Percentiles rank a stretch among this genome's conserved stretches.
Evolutionary conservation across 1,284 basidiomycete species (phyloP).

Genomic region (Sanguinoderma infundibulare): DNA sequence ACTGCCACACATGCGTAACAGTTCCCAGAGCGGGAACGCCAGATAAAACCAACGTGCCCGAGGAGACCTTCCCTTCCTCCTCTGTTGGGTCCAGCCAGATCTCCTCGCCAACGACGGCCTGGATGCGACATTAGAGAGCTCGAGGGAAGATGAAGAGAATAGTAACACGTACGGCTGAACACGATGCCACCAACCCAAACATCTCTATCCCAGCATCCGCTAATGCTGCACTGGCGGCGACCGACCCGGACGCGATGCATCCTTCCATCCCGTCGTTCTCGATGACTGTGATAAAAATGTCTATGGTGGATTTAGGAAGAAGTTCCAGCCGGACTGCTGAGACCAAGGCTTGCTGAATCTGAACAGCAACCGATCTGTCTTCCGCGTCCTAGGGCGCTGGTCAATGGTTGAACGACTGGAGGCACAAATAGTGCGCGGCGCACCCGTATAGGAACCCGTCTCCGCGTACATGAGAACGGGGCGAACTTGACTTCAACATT

Average conservation of each 20-base stretch:
- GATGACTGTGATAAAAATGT: conserved; percentile 89
- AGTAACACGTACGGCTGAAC: conserved; percentile 66
- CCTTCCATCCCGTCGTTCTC: conserved; percentile 90
- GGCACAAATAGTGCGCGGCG: conserved; percentile 36
- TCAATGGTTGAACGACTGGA: conserved; percentile 13
- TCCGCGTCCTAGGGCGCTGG: conserved; percentile 80
- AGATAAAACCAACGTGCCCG: conserved; percentile 73
- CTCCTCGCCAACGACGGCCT: conserved; percentile 60
- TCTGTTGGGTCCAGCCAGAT: conserved; percentile 82
- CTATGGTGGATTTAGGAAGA: conserved; percentile 92
- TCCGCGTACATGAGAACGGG: conserved; percentile 82
- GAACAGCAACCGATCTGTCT: conserved; percentile 81
- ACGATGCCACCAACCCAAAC: conserved; percentile 81
- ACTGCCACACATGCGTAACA: conserved; percentile 83
- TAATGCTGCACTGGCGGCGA: conserved; percentile 90
- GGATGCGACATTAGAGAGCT: conserved; percentile 20
- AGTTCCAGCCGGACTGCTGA: conserved; percentile 89
- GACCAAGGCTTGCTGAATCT: conserved; percentile 86
- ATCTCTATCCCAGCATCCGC: conserved; percentile 90
- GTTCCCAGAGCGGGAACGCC: conserved; percentile 92
- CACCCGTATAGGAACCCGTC: conserved; percentile 88
- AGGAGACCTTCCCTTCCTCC: conserved; percentile 60
- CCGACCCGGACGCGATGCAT: conserved; percentile 82
- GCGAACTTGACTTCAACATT: conserved; percentile 98
- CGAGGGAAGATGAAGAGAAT: not conserved